phyloP scores from a whole-genome alignment of 164 flowering plant species.

The Stephania japonica region DNA sequence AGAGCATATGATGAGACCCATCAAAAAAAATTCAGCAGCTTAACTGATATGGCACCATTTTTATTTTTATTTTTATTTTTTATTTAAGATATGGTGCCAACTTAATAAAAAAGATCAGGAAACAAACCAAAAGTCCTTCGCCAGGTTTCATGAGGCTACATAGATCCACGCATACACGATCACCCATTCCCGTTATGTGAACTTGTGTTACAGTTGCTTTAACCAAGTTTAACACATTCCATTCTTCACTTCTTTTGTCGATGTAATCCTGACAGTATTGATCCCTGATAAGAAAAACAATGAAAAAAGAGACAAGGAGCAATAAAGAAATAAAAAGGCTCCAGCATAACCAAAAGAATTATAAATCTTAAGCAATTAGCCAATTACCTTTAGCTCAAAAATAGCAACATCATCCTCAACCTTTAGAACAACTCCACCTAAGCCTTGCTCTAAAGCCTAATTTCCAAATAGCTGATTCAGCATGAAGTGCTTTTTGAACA shows the following conservation, averaged over 20 bases:
- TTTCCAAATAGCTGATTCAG: neutral
- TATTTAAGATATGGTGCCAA: neutral
- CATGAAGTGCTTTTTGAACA: neutral
- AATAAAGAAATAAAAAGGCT: constrained; percentile 18
- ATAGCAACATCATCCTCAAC: constrained; percentile 54
- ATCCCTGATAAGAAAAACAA: neutral
- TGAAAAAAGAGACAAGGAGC: too few relatives aligned
- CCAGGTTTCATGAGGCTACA: constrained; percentile 92
- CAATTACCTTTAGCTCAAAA: constrained; percentile 64
- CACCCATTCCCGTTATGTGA: constrained; percentile 77
- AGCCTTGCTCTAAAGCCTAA: constrained; percentile 79
- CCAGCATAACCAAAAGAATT: constrained; percentile 6
- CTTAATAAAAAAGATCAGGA: constrained; percentile 1
- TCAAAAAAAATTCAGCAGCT: neutral
- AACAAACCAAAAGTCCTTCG: constrained; percentile 86
- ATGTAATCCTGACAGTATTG: constrained; percentile 60
- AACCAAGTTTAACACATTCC: constrained; percentile 45
- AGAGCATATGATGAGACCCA: neutral
- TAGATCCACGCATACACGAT: constrained; percentile 91
- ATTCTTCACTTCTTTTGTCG: constrained; percentile 58
- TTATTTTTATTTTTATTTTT: too few relatives aligned
- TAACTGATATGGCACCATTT: neutral
- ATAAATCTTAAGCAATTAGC: constrained; percentile 31
- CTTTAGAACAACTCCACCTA: constrained; percentile 81
- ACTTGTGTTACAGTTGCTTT: constrained; percentile 54